Evolutionary conservation across 2,329 filamentous ascomycete species (phyloP), one percentile per base, ranked within the genome.

Genomic region (Paecilomyces dactylethromorphus): DNA sequence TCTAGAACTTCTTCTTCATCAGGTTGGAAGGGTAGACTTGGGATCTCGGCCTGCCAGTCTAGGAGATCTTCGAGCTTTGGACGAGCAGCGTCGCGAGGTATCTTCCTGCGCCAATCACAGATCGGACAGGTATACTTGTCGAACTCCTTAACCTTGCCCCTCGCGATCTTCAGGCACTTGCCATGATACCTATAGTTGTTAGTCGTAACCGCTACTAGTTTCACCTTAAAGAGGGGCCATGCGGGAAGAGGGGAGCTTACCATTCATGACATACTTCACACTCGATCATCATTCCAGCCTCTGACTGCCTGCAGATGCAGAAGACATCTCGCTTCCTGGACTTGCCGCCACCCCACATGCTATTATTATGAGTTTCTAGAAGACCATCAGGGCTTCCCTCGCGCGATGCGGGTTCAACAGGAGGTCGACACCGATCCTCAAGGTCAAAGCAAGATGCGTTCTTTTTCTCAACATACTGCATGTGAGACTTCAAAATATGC

Each of bases 241-340:
- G 3, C 4, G 26, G 26, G 26, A 5, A 5, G 18, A 15, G 18
- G 13, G 39, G 29, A 21, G 79, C 87, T 79, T 74, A 92, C 94
- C 94, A 99, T 78, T 99, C 94, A 69, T 97, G 93, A 75, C 94
- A 99, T 45, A 97, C 82, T 72, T 97, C 94, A 72, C 94, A 99
- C 76, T 99, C 94, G 67, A 99, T 97, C 94, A 99, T 99, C 89
- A 97, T 95, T 56, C 94, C 94, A 39, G 93, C 92, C 75, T 99
- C 94, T 6, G 91, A 85, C 63, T 88, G 91, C 60, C 94, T 87
- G 76, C 94, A 99, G 65, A 99, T 96, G 74, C 94, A 99, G 73
- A 97, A 99, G 0, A 97, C 93, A 71, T 97, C 92, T 78, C 86
- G 70, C 80, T 83, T 80, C 58, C 70, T 73, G 58, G 67, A 89